Evolutionary conservation across 495 filamentous ascomycete species (phyloP).

Genomic region (Lindgomyces ingoldianus): DNA sequence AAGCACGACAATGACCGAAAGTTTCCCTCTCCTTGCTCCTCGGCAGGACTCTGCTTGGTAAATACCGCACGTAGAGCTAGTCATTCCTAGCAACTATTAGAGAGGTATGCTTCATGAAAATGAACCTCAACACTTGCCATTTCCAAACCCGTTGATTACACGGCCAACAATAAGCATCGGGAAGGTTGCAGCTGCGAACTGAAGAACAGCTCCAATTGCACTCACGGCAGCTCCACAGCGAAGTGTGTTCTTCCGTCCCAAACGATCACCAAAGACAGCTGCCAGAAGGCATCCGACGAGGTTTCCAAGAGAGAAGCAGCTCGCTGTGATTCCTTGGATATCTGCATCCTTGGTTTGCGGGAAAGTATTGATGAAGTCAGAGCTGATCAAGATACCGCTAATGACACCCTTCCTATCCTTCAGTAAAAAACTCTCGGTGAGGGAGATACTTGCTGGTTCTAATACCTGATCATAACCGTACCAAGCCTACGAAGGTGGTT

Average conservation of each 20-base stretch:
- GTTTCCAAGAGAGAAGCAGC: conserved; percentile 20
- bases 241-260: conserved; percentile 53
- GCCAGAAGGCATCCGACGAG: conserved; percentile 49
- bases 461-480: conserved; percentile 39
- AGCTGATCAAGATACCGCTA: conserved; percentile 26
- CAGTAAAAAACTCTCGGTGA: background rate
- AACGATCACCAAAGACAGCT: conserved; percentile 50
- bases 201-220: conserved; percentile 53
- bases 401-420: conserved; percentile 18
- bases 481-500: conserved; percentile 2
- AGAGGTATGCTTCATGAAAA: background rate
- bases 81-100: conserved; percentile 11
- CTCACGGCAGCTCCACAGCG: conserved; percentile 48
- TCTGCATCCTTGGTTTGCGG: conserved; percentile 18
- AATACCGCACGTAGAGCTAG: conserved; percentile 24
- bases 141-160: conserved; percentile 48
- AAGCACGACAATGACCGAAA: conserved; percentile 50
- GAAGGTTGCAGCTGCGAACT: conserved; percentile 49
- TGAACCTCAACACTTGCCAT: background rate
- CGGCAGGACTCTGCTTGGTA: conserved; percentile 21
- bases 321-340: conserved; percentile 18
- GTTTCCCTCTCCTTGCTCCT: conserved; percentile 46
- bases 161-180: conserved; percentile 53
- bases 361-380: conserved; percentile 32
- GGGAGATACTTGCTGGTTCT: background rate